Evolutionary conservation across 345 rosid species (phyloP).

Genomic region (Ceriops zippeliana): DNA sequence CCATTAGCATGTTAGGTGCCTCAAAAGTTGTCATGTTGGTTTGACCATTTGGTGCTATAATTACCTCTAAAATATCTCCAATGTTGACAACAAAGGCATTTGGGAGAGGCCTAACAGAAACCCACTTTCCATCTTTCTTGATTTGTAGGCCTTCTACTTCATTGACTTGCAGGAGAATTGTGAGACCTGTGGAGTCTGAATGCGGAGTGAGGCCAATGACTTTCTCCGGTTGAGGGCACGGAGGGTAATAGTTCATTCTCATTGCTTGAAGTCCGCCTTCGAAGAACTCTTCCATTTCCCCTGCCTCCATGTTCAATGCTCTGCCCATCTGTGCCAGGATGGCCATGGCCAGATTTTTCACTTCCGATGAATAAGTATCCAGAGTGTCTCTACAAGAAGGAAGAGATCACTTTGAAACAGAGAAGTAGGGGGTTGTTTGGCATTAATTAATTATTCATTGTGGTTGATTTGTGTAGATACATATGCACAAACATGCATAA

Average conservation of each 20-base stretch:
- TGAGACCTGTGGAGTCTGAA: constrained; percentile 25
- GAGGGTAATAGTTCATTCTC: constrained; percentile 35
- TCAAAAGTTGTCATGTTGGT: not conserved
- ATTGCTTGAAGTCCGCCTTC: constrained; percentile 21
- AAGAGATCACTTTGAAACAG: not conserved
- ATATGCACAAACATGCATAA: too few species aligned
- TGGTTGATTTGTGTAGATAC: too few species aligned
- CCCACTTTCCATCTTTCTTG: constrained; percentile 20
- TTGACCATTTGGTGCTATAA: not conserved
- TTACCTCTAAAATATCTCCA: constrained; percentile 19
- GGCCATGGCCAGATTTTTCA: constrained; percentile 13
- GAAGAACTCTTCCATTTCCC: constrained; percentile 22
- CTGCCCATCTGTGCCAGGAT: constrained; percentile 20
- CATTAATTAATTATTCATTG: too few species aligned
- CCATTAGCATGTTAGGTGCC: too few species aligned
- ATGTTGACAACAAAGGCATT: constrained; percentile 24
- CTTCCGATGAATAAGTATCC: constrained; percentile 19
- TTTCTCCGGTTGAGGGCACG: constrained; percentile 30
- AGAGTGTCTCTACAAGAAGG: constrained; percentile 16
- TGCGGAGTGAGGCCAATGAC: constrained; percentile 35
- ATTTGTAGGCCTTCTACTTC: constrained; percentile 28
- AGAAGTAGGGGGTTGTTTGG: too few species aligned
- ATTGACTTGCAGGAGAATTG: constrained; percentile 28
- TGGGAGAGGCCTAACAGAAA: constrained; percentile 19
- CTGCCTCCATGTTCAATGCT: constrained; percentile 17